Conservation (phyloP, 2,329 filamentous ascomycete species). For the Colletotrichum sp. region DNA sequence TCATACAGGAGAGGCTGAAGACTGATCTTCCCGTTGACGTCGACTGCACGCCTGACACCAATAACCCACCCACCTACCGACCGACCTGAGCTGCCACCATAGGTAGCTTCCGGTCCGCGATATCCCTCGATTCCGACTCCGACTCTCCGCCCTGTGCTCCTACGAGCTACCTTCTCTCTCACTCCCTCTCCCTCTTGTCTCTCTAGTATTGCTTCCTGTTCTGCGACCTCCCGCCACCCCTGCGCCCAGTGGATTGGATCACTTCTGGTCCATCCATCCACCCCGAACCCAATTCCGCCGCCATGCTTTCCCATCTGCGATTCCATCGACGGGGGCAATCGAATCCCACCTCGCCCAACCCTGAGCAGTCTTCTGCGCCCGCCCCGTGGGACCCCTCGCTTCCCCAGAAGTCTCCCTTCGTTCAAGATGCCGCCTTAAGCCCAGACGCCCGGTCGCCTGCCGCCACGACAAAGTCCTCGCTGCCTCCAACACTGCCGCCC, state of each 20-base stretch:
- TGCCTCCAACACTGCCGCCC: slow-evolving; percentile 55
- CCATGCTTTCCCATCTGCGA: slow-evolving; percentile 59
- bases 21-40: slow-evolving; percentile 1
- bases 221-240: slow-evolving; percentile 16
- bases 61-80: neutral
- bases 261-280: neutral
- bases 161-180: slow-evolving; percentile 3
- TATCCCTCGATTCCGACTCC: neutral
- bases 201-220: neutral
- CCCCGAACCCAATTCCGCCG: neutral
- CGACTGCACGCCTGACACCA: neutral
- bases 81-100: neutral
- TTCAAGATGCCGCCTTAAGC: slow-evolving; percentile 40
- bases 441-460: slow-evolving; percentile 38
- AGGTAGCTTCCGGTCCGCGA: neutral
- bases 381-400: slow-evolving; percentile 34
- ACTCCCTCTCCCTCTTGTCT: neutral
- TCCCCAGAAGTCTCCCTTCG: slow-evolving; percentile 40
- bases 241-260: slow-evolving; percentile 5
- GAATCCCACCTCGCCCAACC: slow-evolving; percentile 57
- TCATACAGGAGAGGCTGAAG: slow-evolving; percentile 11
- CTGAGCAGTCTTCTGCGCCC: slow-evolving; percentile 50
- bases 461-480: slow-evolving; percentile 34
- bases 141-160: neutral
- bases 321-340: slow-evolving; percentile 63